Conservation (phyloP, 2,329 filamentous ascomycete species). For the Phialophora tarda region DNA sequence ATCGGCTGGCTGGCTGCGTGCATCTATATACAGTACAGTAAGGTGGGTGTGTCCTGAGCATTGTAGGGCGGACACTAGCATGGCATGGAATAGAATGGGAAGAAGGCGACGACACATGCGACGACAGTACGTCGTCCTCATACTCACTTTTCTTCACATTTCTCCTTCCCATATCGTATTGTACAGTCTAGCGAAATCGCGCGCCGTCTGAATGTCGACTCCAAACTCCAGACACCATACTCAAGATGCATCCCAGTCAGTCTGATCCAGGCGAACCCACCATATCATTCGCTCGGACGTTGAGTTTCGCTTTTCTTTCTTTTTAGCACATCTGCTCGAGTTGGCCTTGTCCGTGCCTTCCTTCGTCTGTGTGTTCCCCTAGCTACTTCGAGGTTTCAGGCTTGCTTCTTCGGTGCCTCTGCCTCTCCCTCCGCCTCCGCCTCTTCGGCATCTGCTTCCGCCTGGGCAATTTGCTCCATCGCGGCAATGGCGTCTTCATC, state of each 20-base stretch:
- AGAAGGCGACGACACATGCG: background rate
- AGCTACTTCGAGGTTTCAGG: background rate
- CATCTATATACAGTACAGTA: background rate
- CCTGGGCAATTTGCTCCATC: constrained; percentile 46
- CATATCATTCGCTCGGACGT: background rate
- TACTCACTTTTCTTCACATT: background rate
- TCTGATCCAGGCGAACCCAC: background rate
- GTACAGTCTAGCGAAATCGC: background rate
- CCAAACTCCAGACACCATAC: background rate
- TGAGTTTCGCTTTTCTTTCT: background rate
- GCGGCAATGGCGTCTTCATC: constrained; percentile 51
- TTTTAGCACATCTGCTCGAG: background rate
- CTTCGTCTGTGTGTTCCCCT: background rate
- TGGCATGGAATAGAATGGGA: background rate
- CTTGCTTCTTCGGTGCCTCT: background rate
- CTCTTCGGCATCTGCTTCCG: constrained; percentile 26
- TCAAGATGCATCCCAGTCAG: background rate
- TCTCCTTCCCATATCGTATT: background rate
- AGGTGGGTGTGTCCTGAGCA: background rate
- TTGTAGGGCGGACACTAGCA: background rate
- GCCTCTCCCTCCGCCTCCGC: constrained; percentile 24
- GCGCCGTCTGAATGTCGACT: background rate
- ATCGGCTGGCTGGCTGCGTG: background rate
- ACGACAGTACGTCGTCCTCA: background rate
- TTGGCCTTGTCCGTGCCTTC: background rate